These are phyloP conservation scores for Plasmodium reichenowi DNA, from an alignment of 169 alveolate species.

Conservation along the genomic window DNA sequence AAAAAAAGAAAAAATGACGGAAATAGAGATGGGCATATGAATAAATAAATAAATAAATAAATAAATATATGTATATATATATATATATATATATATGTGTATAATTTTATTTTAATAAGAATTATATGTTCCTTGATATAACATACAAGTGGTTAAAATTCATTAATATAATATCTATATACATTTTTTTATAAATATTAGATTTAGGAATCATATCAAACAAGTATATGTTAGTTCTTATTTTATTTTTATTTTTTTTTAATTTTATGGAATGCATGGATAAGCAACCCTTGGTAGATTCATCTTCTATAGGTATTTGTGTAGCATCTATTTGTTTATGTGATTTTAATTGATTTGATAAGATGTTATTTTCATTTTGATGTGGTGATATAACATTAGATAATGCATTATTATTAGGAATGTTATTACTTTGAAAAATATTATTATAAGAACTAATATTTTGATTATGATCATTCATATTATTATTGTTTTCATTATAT, in stretches of 20 bases:
- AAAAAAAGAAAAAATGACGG: not conserved
- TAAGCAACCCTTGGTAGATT: no score
- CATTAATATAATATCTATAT: conserved; percentile 26
- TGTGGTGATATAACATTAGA: no score
- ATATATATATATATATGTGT: no score
- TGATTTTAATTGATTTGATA: no score
- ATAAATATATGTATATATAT: no score
- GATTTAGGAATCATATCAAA: conserved; percentile 55
- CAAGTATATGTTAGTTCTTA: conserved; percentile 11
- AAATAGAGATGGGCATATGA: not conserved
- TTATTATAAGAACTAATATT: not conserved
- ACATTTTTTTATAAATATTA: conserved; percentile 32
- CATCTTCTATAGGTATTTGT: no score
- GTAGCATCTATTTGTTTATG: no score
- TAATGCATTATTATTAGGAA: no score
- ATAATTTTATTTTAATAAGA: not conserved
- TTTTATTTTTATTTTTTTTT: conserved; percentile 16
- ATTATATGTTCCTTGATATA: conserved; percentile 13
- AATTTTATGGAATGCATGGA: not conserved
- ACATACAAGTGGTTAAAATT: conserved; percentile 15
- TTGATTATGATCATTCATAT: not conserved
- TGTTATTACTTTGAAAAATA: no score
- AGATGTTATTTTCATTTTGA: no score
- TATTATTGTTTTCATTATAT: not conserved
- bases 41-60: no score